A percentile compares a stretch with the other conserved stretches of the same genome.
Conservation (phyloP, 306 rosid species). For the Dalbergia cochinchinensis region DNA sequence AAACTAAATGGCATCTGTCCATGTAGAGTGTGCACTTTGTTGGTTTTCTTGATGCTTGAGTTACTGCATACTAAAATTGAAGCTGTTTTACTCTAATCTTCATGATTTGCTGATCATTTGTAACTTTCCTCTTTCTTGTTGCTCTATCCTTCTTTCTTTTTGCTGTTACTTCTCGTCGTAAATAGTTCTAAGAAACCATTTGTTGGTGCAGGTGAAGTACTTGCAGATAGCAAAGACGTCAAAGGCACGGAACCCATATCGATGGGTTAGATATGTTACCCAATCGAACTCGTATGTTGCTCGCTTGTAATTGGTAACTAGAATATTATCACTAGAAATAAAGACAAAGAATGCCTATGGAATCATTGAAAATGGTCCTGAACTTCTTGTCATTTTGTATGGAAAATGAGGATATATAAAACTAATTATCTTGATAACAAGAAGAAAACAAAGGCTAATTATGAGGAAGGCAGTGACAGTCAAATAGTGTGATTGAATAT, state of each 20-base stretch:
- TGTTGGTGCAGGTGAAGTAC: conserved; percentile 81
- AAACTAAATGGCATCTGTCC: conserved; percentile 20
- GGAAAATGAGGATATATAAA: neutral
- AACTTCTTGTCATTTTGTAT: neutral
- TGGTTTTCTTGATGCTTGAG: conserved; percentile 39
- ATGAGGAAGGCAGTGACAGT: neutral
- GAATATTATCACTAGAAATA: neutral
- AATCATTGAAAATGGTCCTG: neutral
- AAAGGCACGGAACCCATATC: conserved; percentile 71
- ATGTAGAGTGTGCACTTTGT: neutral
- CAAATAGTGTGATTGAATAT: neutral
- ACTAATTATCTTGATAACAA: neutral
- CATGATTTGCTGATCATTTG: conserved; percentile 21
- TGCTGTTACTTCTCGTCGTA: neutral
- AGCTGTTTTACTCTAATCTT: neutral
- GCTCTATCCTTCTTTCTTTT: conserved; percentile 17
- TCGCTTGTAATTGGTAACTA: conserved; percentile 57
- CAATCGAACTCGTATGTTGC: conserved; percentile 92
- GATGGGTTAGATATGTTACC: conserved; percentile 95
- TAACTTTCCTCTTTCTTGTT: conserved; percentile 19
- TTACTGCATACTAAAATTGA: conserved; percentile 3
- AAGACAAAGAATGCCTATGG: neutral
- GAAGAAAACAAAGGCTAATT: neutral
- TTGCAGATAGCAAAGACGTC: conserved; percentile 88
- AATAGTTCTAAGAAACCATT: conserved; percentile 36